phyloP scores from a whole-genome alignment of 768 basidiomycete genomes.

The Russula brevipes region DNA sequence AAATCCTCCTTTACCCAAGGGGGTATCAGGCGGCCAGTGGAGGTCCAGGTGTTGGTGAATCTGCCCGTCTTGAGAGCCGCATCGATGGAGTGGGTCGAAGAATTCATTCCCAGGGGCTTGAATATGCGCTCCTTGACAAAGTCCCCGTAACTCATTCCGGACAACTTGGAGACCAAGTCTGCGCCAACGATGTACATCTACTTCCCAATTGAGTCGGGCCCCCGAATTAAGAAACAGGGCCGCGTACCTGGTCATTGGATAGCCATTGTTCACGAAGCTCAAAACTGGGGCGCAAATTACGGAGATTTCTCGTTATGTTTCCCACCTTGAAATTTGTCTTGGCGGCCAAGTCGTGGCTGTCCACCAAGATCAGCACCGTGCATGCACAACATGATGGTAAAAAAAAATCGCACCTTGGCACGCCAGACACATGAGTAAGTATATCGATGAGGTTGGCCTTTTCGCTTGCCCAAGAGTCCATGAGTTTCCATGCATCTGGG shows the following conservation, averaged over 20 bases:
- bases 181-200: slow-evolving; percentile 39
- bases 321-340: not conserved
- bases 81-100: slow-evolving; percentile 36
- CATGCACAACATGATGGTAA: not conserved
- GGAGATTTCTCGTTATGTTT: slow-evolving; percentile 27
- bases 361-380: not conserved
- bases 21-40: slow-evolving; percentile 34
- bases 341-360: slow-evolving; percentile 7
- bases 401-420: slow-evolving; percentile 32
- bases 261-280: slow-evolving; percentile 38
- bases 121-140: slow-evolving; percentile 43
- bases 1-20: slow-evolving; percentile 30
- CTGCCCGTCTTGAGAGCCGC: slow-evolving; percentile 34
- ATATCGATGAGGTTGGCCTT: slow-evolving; percentile 37
- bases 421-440: slow-evolving; percentile 39
- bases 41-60: slow-evolving; percentile 34
- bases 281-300: slow-evolving; percentile 32
- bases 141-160: slow-evolving; percentile 32
- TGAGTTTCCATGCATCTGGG: slow-evolving; percentile 37
- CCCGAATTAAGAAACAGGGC: not conserved
- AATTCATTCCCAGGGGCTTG: slow-evolving; percentile 38
- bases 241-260: slow-evolving; percentile 38
- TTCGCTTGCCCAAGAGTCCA: slow-evolving; percentile 39
- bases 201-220: not conserved
- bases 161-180: slow-evolving; percentile 34